phyloP scores from a whole-genome alignment of 169 alveolate genomes.

The Babesia divergens region DNA sequence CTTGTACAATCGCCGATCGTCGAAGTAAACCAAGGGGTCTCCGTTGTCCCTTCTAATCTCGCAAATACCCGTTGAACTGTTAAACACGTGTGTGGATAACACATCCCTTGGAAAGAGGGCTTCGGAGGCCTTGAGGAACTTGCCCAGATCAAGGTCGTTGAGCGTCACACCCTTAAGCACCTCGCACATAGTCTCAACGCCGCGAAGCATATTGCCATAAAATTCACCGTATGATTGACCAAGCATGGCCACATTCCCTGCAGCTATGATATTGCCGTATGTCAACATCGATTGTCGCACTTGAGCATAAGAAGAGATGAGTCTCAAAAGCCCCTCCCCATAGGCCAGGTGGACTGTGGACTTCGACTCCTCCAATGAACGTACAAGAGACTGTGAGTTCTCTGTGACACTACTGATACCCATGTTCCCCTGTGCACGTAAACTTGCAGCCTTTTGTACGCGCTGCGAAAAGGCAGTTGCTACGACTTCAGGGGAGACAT shows the following conservation, averaged over 20 bases:
- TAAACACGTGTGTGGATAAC: constrained; percentile 17
- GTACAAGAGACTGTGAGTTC: constrained; percentile 15
- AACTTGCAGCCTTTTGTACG: constrained; percentile 22
- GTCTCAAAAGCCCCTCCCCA: constrained; percentile 21
- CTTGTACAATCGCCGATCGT: constrained; percentile 52
- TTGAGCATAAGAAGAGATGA: constrained; percentile 21
- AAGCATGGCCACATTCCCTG: constrained; percentile 14
- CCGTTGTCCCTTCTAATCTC: constrained; percentile 18
- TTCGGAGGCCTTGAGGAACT: constrained; percentile 48
- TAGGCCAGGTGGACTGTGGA: constrained; percentile 40
- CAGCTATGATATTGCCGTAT: constrained; percentile 1
- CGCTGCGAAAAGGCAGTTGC: constrained; percentile 28
- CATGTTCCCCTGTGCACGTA: constrained; percentile 14
- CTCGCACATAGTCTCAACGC: constrained; percentile 46
- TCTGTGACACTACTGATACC: neutral
- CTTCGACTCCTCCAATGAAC: constrained; percentile 38
- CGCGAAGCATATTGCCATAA: constrained; percentile 1
- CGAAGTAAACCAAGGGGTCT: constrained; percentile 57
- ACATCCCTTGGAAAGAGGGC: constrained; percentile 28
- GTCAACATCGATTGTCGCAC: constrained; percentile 18
- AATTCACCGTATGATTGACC: constrained; percentile 40
- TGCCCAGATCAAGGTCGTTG: constrained; percentile 43
- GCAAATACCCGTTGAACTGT: neutral
- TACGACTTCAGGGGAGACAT: constrained; percentile 15
- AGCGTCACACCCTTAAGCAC: constrained; percentile 33